Evolutionary conservation across 805 yeast species (phyloP), one percentile per base, ranked within the genome.

Genomic region (Maudiozyma serrabonitensis): DNA sequence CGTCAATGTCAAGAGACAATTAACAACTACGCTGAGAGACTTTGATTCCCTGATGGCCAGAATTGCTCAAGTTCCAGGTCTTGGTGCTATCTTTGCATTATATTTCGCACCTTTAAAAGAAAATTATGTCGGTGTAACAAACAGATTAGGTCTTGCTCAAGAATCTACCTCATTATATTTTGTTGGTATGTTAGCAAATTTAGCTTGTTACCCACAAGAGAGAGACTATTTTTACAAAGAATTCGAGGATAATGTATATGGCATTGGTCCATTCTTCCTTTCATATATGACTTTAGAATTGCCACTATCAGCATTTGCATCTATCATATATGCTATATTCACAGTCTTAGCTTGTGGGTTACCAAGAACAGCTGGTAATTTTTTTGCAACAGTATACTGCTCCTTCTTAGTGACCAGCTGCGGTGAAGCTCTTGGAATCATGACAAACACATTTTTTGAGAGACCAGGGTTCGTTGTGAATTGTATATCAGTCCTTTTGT

Each of bases 361-460:
- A 34, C 90, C 89, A 18, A 67, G 87, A 45, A 79, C 80, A 1
- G 76, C 81, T 0, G 78, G 71, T 1, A 77, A 84, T 72, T 88
- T 76, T 58, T 87, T 89, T 57, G 74, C 82, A 0, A 70, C 82
- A 56, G 74, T 79, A 19, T 79, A 80, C 54, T 72, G 79, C 26
- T 56, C 80, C 0, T 69, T 79, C 50, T 68, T 76, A 25, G 74
- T 80, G 23, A 75, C 82, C 16, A 79, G 81, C 54, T 81, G 89
- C 52, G 96, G 96, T 35, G 96, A 88, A 62, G 82, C 91, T 6
- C 69, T 88, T 32, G 96, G 96, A 0, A 84, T 88, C 6, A 74
- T 85, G 46, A 84, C 88, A 50, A 87, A 86, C 59, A 81, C 90
- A 4, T 56, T 84, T 0, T 82, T 88, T 58, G 68, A 71, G 45